These are phyloP conservation scores for Xylaria telfairii DNA, from an alignment of 495 filamentous ascomycete species.

Conservation along the genomic window DNA sequence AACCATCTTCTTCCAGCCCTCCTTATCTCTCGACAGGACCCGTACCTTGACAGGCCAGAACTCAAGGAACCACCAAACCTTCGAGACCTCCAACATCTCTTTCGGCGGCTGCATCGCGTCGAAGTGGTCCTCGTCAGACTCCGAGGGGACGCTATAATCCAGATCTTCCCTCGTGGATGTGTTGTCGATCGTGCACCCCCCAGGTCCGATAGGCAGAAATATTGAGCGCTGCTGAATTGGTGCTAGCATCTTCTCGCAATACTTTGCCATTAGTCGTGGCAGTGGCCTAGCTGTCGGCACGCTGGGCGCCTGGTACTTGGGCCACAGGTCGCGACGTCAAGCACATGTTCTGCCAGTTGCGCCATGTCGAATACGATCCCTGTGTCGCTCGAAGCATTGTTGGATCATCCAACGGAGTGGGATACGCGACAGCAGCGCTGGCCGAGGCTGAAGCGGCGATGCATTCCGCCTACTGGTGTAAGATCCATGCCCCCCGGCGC, in stretches of 20 bases:
- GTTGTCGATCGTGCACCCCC: conserved; percentile 11
- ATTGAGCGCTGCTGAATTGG: conserved; percentile 4
- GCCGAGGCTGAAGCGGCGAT: neutral
- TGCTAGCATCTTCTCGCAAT: neutral
- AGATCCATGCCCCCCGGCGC: conserved; percentile 14
- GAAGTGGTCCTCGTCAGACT: conserved; percentile 46
- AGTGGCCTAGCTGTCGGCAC: conserved; percentile 33
- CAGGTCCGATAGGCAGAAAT: conserved; percentile 15
- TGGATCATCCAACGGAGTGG: conserved; percentile 51
- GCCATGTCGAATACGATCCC: conserved; percentile 44
- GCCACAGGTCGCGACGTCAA: conserved; percentile 43
- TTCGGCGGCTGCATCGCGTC: conserved; percentile 40
- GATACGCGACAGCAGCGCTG: conserved; percentile 49
- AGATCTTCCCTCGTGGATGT: conserved; percentile 10
- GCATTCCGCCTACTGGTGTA: neutral
- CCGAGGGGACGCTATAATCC: conserved; percentile 36
- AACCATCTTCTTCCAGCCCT: conserved; percentile 40
- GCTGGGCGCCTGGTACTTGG: conserved; percentile 30
- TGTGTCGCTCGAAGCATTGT: conserved; percentile 47
- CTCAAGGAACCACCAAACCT: conserved; percentile 49
- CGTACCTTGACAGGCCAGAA: conserved; percentile 46
- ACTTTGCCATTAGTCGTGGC: conserved; percentile 29
- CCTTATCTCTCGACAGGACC: conserved; percentile 28
- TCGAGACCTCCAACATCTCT: conserved; percentile 37
- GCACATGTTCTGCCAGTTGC: conserved; percentile 38